Percentiles rank a stretch among this genome's conserved stretches.
Evolutionary conservation across 805 yeast species (phyloP).

Genomic region (Candida parachauliodes): DNA sequence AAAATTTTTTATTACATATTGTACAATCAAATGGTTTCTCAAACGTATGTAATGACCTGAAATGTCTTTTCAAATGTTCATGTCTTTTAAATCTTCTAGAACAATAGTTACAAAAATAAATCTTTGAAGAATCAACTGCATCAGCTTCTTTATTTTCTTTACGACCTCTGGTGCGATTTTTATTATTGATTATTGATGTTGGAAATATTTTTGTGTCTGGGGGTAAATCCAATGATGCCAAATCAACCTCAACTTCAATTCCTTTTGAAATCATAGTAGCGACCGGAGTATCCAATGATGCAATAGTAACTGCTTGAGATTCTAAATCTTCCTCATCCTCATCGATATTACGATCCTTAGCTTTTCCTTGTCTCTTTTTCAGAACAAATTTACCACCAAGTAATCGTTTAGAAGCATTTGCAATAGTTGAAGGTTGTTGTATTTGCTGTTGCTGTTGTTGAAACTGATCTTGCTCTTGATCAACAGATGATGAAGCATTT

Average conservation of each 20-base stretch:
- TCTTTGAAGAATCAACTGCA: conserved; percentile 45
- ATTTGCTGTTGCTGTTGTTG: background rate
- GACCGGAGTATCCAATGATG: conserved; percentile 12
- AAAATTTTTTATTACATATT: conserved; percentile 60
- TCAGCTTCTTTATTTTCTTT: conserved; percentile 62
- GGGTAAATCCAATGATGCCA: conserved; percentile 38
- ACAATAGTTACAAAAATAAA: conserved; percentile 57
- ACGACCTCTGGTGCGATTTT: conserved; percentile 53
- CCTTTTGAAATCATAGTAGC: conserved; percentile 23
- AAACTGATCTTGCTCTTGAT: conserved; percentile 6
- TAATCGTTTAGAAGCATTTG: conserved; percentile 36
- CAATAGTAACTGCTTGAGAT: conserved; percentile 10
- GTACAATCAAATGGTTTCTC: conserved; percentile 68
- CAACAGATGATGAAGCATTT: conserved; percentile 2
- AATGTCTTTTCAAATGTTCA: conserved; percentile 74
- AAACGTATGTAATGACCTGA: conserved; percentile 67
- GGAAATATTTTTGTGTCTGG: conserved; percentile 36
- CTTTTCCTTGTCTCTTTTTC: conserved; percentile 23
- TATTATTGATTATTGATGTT: conserved; percentile 27
- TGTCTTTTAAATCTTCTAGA: conserved; percentile 66
- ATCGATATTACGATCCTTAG: background rate
- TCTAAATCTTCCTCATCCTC: conserved; percentile 11
- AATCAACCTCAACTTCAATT: conserved; percentile 38
- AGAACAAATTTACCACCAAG: conserved; percentile 35
- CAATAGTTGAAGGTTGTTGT: conserved; percentile 16